Base-by-base conservation (phyloP, 495 filamentous ascomycete genomes). In the Xylaria castorea region DNA sequence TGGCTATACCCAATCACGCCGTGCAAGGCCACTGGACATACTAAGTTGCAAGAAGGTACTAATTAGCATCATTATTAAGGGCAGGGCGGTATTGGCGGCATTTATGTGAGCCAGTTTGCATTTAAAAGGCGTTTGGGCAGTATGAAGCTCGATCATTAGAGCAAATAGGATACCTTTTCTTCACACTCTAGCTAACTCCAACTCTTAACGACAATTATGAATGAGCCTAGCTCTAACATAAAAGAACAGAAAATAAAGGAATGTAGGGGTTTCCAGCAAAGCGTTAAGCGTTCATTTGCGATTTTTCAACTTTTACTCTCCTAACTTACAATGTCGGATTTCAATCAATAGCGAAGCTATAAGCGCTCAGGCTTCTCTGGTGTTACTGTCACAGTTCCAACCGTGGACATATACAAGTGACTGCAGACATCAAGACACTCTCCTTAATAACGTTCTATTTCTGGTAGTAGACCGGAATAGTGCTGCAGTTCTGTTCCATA, bases 111-210 rank as follows among this genome's bases (percentile, higher is more conserved):
- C 1, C 20, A 30, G 38, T 57, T 71, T 40, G 69, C 69, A 71
- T 71, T 60, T 22, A 48, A 46, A 71, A 32, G 60, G 69, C 61
- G 69, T 65, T 69, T 64, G 53, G 12, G 58, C 27, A 22, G 40
- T 12, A 61, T 25, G 18, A 8, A 30, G 55, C 40, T 70, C 30
- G 0, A 38, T 48, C 22, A 32, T 70, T 2, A 27, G 18, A 48
- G 32, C 46, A 14, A 53, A 22, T 22, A 62, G 58, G 57, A 70
- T 70, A 53, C 57, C 42, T 51, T 57, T 50, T 50, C 42, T 36
- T 62, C n/a, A 44, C 46, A 3, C n/a, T 30, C 25, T 44, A 50
- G 22, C 67, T 57, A 60, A 50, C n/a, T 3, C n/a, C 36, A 6
- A 30, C 55, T 44, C 36, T 42, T 48, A 46, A 61, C 36, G 42